phyloP scores from a whole-genome alignment of 441 rosid species.

The Bocquillonia castaneifolia region DNA sequence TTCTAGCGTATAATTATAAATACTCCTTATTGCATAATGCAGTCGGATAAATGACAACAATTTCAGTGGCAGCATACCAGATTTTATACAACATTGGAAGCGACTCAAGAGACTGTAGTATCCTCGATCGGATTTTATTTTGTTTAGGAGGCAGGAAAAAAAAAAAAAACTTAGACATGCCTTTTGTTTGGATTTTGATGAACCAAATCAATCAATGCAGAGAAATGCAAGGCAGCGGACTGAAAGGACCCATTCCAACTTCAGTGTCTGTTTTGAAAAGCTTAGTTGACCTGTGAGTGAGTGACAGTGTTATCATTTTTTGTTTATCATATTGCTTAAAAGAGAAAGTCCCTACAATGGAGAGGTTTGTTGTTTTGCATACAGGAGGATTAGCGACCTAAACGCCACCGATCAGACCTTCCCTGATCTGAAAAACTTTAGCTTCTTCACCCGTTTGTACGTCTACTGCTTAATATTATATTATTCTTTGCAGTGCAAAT shows the following conservation, averaged over 20 bases:
- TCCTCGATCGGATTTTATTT: background rate
- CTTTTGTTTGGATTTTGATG: conserved; percentile 9
- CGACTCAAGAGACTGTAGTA: conserved; percentile 55
- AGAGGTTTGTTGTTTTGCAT: no score
- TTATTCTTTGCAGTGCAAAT: background rate
- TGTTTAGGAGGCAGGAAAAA: background rate
- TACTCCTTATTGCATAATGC: conserved; percentile 15
- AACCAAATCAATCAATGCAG: conserved; percentile 30
- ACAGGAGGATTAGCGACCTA: conserved; percentile 12
- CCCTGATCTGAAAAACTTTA: conserved; percentile 20
- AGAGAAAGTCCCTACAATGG: no score
- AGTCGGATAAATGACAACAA: conserved; percentile 40
- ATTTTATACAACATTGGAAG: conserved; percentile 42
- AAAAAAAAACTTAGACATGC: background rate
- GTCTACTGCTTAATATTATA: conserved; percentile 10
- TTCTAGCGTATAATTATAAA: background rate
- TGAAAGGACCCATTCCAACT: conserved; percentile 58
- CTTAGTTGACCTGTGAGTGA: conserved; percentile 49
- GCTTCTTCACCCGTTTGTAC: conserved; percentile 18
- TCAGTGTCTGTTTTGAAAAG: conserved; percentile 38
- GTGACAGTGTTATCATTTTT: background rate
- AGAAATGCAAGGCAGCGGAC: conserved; percentile 63
- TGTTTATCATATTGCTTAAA: background rate
- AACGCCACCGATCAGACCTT: conserved; percentile 5
- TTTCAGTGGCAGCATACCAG: conserved; percentile 34